Evolutionary conservation across 1,284 basidiomycete genomes (phyloP).

Genomic region (Heterobasidion parviporum): DNA sequence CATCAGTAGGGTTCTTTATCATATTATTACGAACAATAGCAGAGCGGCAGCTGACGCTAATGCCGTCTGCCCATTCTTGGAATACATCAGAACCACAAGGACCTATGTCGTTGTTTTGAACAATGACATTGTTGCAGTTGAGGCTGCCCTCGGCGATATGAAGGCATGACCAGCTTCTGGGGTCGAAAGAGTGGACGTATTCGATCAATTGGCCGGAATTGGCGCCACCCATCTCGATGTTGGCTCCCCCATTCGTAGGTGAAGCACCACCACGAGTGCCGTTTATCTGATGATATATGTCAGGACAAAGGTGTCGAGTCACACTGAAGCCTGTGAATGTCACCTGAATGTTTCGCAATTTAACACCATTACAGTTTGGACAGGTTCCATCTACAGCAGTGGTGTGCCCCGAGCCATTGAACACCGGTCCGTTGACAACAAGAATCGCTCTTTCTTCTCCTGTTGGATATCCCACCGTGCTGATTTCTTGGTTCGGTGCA

Average conservation of each 20-base stretch:
- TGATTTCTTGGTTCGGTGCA: conserved; percentile 67
- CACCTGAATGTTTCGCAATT: conserved; percentile 67
- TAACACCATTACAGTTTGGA: conserved; percentile 45
- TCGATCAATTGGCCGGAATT: conserved; percentile 63
- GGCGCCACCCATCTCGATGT: conserved; percentile 72
- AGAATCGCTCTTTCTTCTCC: conserved; percentile 44
- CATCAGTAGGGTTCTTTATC: conserved; percentile 71
- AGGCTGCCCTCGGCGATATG: conserved; percentile 62
- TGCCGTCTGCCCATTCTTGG: conserved; percentile 80
- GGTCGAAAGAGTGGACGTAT: conserved; percentile 62
- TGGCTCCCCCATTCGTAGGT: conserved; percentile 54
- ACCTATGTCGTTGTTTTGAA: conserved; percentile 78
- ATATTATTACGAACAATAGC: conserved; percentile 65
- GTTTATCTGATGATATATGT: conserved; percentile 40
- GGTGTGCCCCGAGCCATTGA: conserved; percentile 53
- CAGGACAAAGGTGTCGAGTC: not conserved
- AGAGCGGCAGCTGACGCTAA: conserved; percentile 68
- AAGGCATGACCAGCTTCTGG: conserved; percentile 68
- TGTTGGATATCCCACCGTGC: conserved; percentile 66
- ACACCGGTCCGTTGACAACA: conserved; percentile 46
- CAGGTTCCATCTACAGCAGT: conserved; percentile 66
- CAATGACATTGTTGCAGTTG: conserved; percentile 52
- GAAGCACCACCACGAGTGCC: conserved; percentile 48
- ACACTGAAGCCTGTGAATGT: not conserved
- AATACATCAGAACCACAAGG: conserved; percentile 60